Percentiles rank a stretch among this genome's conserved stretches.
Conservation (phyloP, 2,329 filamentous ascomycete genomes). For the Neurospora sp. region DNA sequence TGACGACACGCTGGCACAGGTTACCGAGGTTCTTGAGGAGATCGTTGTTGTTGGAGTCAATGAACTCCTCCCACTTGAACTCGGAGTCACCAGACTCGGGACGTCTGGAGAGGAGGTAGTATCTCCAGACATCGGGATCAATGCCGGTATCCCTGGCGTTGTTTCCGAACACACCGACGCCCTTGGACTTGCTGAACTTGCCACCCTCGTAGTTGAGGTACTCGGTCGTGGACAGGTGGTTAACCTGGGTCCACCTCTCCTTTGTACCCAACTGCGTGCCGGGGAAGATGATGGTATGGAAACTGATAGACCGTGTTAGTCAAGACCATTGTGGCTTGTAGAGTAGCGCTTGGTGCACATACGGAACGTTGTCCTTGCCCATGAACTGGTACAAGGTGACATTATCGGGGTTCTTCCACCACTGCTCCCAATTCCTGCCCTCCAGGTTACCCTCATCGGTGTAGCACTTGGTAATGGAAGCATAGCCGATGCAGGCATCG, state of each 20-base stretch:
- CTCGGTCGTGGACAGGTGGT: constrained; percentile 82
- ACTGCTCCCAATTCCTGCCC: constrained; percentile 72
- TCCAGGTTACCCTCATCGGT: constrained; percentile 44
- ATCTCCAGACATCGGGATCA: constrained; percentile 81
- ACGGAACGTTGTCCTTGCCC: constrained; percentile 72
- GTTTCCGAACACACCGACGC: constrained; percentile 85
- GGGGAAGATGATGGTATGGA: constrained; percentile 89
- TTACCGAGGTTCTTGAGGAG: constrained; percentile 70
- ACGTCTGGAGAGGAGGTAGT: constrained; percentile 77
- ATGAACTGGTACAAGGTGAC: constrained; percentile 91
- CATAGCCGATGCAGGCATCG: constrained; percentile 81
- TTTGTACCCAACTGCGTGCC: constrained; percentile 74
- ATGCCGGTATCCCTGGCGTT: constrained; percentile 81
- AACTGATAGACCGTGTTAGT: constrained; percentile 44
- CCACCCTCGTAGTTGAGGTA: constrained; percentile 82
- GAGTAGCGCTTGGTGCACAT: background rate
- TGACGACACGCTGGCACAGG: constrained; percentile 64
- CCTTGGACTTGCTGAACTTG: constrained; percentile 88
- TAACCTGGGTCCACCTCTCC: constrained; percentile 81
- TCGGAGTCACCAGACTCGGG: constrained; percentile 82
- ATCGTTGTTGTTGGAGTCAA: constrained; percentile 72
- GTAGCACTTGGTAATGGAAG: constrained; percentile 89
- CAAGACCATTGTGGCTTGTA: background rate
- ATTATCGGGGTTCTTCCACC: constrained; percentile 86
- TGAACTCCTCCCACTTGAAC: constrained; percentile 65